Conservation (phyloP, 768 basidiomycete genomes). For the Thelephora ganbajun region DNA sequence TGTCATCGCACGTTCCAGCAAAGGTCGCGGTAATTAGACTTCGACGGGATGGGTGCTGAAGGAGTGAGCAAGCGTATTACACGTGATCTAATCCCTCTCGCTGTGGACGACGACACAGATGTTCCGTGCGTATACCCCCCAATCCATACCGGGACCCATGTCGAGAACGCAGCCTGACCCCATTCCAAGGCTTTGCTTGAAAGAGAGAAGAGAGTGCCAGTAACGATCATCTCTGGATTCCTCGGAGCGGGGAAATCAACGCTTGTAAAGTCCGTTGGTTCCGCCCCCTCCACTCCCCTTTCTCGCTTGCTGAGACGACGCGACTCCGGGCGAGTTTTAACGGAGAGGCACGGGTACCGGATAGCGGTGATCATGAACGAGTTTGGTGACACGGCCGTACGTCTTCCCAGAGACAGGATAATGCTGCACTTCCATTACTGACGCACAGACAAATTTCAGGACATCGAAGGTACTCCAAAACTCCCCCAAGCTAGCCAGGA, state of each 20-base stretch:
- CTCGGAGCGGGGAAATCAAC: conserved; percentile 94
- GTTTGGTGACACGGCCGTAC: conserved; percentile 88
- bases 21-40: not conserved
- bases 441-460: conserved; percentile 28
- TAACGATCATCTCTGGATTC: conserved; percentile 92
- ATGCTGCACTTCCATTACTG: not conserved
- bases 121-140: conserved; percentile 37
- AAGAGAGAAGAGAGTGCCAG: conserved; percentile 40
- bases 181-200: conserved; percentile 19
- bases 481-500: not conserved
- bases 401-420: conserved; percentile 12
- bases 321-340: conserved; percentile 61
- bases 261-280: conserved; percentile 51
- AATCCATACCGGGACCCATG: no score
- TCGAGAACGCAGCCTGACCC: no score
- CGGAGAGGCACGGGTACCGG: conserved; percentile 84
- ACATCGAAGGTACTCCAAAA: conserved; percentile 66
- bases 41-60: not conserved
- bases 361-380: conserved; percentile 99
- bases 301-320: not conserved
- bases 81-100: not conserved
- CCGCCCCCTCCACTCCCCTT: not conserved
- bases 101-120: conserved; percentile 41
- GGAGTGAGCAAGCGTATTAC: not conserved
- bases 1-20: not conserved